phyloP scores from a whole-genome alignment of 2,329 filamentous ascomycete species.

The Monilinia vaccinii-corymbosi region DNA sequence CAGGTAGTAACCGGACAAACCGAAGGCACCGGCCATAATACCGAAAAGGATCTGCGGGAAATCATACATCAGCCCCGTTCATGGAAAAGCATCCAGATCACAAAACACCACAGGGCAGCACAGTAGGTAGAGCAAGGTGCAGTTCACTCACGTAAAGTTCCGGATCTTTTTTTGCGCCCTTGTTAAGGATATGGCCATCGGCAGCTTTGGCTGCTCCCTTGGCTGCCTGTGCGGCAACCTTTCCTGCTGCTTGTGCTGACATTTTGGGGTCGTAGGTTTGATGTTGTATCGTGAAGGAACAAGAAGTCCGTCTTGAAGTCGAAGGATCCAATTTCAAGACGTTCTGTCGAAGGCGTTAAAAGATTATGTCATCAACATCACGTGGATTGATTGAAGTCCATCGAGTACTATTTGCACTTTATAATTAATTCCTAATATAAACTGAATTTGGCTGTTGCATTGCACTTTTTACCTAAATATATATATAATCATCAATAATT shows the following conservation, averaged over 20 bases:
- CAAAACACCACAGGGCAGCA: neutral
- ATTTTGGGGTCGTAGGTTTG: constrained; percentile 18
- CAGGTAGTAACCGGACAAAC: constrained; percentile 84
- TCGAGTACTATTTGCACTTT: too few species aligned
- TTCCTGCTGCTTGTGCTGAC: constrained; percentile 27
- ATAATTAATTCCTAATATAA: too few species aligned
- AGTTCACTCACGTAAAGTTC: constrained; percentile 58
- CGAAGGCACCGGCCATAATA: constrained; percentile 83
- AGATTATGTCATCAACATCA: neutral
- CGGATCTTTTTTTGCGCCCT: constrained; percentile 60
- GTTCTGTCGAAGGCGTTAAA: constrained; percentile 2
- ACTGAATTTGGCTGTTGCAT: too few species aligned
- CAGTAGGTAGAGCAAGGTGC: constrained; percentile 18
- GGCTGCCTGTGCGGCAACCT: constrained; percentile 29
- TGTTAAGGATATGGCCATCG: constrained; percentile 40
- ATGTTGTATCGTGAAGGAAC: constrained; percentile 4
- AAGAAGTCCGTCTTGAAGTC: constrained; percentile 8
- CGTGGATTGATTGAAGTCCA: neutral
- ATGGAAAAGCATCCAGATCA: neutral
- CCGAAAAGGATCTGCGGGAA: constrained; percentile 67
- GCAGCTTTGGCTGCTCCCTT: constrained; percentile 35
- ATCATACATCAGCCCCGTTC: constrained; percentile 4
- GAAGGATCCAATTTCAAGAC: constrained; percentile 13
- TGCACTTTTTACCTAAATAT: too few species aligned
- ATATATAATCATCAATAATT: too few species aligned